phyloP scores from a whole-genome alignment of 2,329 filamentous ascomycete species.

The Fusarium penzigii region DNA sequence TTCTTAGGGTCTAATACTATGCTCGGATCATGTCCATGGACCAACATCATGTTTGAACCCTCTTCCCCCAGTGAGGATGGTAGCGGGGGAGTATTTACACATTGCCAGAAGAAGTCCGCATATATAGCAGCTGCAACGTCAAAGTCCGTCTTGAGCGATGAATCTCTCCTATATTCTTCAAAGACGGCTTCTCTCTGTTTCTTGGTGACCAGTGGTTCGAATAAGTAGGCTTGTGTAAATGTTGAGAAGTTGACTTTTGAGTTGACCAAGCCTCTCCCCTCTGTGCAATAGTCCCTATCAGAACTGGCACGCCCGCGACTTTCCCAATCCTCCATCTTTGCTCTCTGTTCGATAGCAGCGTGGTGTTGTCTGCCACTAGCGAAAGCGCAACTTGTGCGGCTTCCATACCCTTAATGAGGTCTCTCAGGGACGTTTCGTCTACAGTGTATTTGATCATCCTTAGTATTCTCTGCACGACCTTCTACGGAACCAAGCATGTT shows the following conservation, averaged over 20 bases:
- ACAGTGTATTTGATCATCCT: constrained; percentile 17
- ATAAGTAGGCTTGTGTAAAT: constrained; percentile 21
- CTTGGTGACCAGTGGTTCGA: constrained; percentile 7
- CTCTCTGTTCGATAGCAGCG: constrained; percentile 13
- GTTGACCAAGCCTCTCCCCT: constrained; percentile 26
- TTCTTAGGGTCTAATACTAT: too few species aligned
- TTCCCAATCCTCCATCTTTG: constrained; percentile 21
- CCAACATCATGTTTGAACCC: too few species aligned
- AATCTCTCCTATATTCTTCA: constrained; percentile 14
- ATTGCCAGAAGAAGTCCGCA: constrained; percentile 30
- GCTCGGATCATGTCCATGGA: too few species aligned
- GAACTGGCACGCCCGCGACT: constrained; percentile 22
- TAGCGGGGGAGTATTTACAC: constrained; percentile 18
- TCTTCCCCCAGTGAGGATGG: background rate
- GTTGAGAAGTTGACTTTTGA: constrained; percentile 17
- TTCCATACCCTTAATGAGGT: constrained; percentile 17
- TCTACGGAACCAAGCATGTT: constrained; percentile 9
- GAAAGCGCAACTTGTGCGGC: constrained; percentile 3
- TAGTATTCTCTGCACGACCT: constrained; percentile 13
- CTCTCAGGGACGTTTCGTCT: constrained; percentile 17
- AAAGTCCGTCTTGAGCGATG: constrained; percentile 19
- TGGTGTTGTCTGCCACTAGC: constrained; percentile 21
- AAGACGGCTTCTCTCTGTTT: constrained; percentile 15
- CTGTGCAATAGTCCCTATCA: constrained; percentile 27
- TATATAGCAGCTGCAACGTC: constrained; percentile 28